Base-by-base conservation (phyloP, 2,329 filamentous ascomycete species). In the Fusarium chaquense region DNA sequence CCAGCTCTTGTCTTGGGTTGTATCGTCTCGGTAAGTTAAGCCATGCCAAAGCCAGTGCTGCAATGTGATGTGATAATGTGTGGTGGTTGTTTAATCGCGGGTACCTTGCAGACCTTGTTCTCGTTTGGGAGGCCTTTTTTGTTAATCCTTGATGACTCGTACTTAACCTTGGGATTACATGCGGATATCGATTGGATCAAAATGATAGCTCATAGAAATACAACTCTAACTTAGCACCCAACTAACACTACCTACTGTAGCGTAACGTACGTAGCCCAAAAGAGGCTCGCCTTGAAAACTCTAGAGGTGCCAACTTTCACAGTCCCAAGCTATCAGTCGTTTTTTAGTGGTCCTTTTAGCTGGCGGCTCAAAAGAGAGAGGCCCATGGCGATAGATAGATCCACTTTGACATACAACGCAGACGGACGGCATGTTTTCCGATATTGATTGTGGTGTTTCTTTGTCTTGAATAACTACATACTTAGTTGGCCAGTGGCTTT, bases 21-120 rank as follows among this genome's bases (percentile, higher is more conserved):
- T 36, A 46, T 30, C 33, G 43, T 26, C 20, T 60, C 35, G 30
- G 22, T 28, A 20, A 51, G 28, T 32, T 13, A 46, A 32, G 44
- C 44, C 44, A 33, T 32, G 26, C n/a, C 28, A 52, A 15, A 52
- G 49, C 24, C 38, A 44, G 44, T 36, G 44, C 44, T 36, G 44
- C 44, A 60, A 40, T 38, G 57, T 60, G 54, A 57, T 51, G 40
- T 36, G 54, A 46, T 30, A 46, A 56, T 62, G 55, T 44, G 38
- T 40, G 47, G 20, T 54, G 35, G 49, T 50, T 61, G 51, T 69
- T 67, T 50, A 64, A 62, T 55, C 63, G 71, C 71, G 71, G 71
- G 71, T 73, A 73, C 71, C 71, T 73, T 73, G 71, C 71, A 73
- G 71, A 58, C 55, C 50, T 53, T 70, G 63, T 55, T 52, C 45